Conservation (phyloP, 768 basidiomycete species). For the Pulveroboletus sp. region DNA sequence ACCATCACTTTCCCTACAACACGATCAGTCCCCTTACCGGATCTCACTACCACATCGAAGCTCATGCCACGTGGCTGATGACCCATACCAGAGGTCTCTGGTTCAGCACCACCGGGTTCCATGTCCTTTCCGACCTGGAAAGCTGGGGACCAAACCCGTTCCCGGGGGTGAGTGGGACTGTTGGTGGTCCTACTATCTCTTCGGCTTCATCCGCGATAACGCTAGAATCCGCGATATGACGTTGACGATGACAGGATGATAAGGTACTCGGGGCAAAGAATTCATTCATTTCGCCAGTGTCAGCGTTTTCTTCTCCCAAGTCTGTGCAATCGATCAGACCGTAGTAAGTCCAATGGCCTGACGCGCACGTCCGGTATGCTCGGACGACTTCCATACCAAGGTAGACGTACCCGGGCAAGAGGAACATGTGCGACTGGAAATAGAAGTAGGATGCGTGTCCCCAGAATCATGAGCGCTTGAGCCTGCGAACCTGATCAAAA, state of each 20-base stretch:
- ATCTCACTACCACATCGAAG: too few species aligned
- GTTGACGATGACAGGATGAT: background rate
- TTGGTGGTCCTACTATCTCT: too few species aligned
- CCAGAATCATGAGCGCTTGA: background rate
- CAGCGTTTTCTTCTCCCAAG: background rate
- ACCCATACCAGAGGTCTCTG: too few species aligned
- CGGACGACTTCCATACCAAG: conserved; percentile 14
- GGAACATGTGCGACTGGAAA: conserved; percentile 3
- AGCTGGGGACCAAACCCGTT: background rate
- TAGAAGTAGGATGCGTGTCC: conserved; percentile 5
- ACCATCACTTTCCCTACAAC: background rate
- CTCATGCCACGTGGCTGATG: too few species aligned
- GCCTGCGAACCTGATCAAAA: conserved; percentile 13
- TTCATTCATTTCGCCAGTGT: background rate
- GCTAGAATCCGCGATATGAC: background rate
- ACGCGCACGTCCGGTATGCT: conserved; percentile 3
- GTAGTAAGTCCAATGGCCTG: background rate
- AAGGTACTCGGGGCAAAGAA: background rate
- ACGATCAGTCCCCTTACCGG: background rate
- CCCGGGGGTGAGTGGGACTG: too few species aligned
- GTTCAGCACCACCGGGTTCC: background rate
- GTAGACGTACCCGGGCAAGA: background rate
- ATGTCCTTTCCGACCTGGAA: background rate
- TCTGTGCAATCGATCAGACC: background rate
- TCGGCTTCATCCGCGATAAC: too few species aligned